Base-by-base conservation (phyloP, 305 asterid genomes). In the Striga hermonthica region DNA sequence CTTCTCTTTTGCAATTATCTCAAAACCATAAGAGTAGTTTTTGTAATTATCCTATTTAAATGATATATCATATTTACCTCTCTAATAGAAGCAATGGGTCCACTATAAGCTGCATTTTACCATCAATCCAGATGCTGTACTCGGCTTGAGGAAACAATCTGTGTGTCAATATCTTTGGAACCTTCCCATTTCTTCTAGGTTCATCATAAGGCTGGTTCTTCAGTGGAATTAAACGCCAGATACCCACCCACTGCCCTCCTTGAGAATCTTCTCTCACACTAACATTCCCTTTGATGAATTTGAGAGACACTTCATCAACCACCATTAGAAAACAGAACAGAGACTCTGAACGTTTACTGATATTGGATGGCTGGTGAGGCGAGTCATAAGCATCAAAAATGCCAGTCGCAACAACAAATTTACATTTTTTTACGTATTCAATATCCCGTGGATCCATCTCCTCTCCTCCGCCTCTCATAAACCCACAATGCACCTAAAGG, bases 111-210 rank as follows among this genome's bases (percentile, higher is more conserved):
- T 93, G 96, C 99, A 93, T 93, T 88, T 93, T 90, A 75, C 96
- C 99, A 77, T 93, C 99, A 75, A 93, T 84, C 99, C 99, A 93
- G 68, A 93, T 84, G 84, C 97, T 90, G 82, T 93, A 93, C 66
- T 75, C 82, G 60, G 97, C 95, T 72, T 88, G 82, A 67, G 96
- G 97, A 80, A 93, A 93, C 77, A 93, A 73, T 66, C 96, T 82
- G 67, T 93, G 99, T 57, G 96, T 93, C 69, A 90, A 74, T 75
- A 93, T 93, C 85, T 93, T 93, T 1, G 99, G 97, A 76, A 93
- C 96, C 78, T 93, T 93, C 58, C 99, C 99, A 50, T 93, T 93
- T 83, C 99, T 86, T 76, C 99, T 76, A 66, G 99, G 97, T 71
- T 93, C 99, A 79, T 93, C 97, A 65, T 88, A 93, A 44, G 99